Evolutionary conservation across 371 early-diverging fungal genomes (phyloP).

Genomic region (Apophysomyces variabilis): DNA sequence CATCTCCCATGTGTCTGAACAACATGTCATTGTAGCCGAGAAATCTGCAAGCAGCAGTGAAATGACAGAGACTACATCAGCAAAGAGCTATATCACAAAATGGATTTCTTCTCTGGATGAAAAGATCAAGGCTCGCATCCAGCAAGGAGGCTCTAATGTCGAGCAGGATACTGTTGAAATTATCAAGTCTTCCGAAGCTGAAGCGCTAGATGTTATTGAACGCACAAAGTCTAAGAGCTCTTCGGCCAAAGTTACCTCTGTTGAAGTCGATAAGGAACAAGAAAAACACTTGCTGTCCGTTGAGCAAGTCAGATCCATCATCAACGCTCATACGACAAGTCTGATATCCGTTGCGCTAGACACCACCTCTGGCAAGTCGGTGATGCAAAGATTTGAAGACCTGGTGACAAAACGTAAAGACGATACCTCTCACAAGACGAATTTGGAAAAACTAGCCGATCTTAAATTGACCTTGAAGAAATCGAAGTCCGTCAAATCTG

Average conservation of each 20-base stretch:
- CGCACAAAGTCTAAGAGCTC: neutral
- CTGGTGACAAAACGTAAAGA: neutral
- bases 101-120: slow-evolving; percentile 6
- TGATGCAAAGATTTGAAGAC: neutral
- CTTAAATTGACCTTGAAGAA: too few species aligned
- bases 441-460: slow-evolving; percentile 21
- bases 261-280: slow-evolving; percentile 2
- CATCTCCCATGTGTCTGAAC: neutral
- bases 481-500: neutral
- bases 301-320: slow-evolving; percentile 1
- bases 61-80: neutral
- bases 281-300: neutral
- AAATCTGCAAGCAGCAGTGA: neutral
- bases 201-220: neutral
- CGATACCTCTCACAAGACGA: neutral
- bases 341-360: neutral
- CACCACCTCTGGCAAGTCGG: slow-evolving; percentile 2
- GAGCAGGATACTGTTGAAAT: neutral
- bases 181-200: neutral
- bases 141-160: slow-evolving; percentile 11
- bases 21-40: slow-evolving; percentile 2
- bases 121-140: neutral
- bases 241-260: neutral
- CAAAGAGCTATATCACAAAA: neutral
- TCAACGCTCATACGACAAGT: neutral